Evolutionary conservation across 345 rosid genomes (phyloP), one percentile per base, ranked within the genome.

Genomic region (Leavenworthia alabamica): DNA sequence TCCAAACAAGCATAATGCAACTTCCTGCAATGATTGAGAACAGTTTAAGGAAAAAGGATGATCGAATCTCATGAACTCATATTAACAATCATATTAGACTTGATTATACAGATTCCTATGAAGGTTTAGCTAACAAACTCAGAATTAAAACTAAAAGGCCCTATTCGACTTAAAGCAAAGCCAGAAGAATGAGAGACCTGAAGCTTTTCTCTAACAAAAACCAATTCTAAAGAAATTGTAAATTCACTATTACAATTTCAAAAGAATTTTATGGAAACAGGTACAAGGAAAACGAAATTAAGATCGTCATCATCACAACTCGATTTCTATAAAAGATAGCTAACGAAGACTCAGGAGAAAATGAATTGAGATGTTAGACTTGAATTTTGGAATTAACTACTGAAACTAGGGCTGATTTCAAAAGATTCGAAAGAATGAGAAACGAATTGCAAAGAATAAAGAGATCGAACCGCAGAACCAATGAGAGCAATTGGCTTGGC

Each of bases 401-500:
- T 36, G 29, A 2, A 63, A 40, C 50, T 28, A 37, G 15, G 20
- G 51, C 7, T 12, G 43, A 52, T 16, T 56, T 3, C 15, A 57
- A 42, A 17, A 6, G 29, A 43, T 42, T 43, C 36, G 32, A 53
- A 35, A 64, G 26, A 32, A 64, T 32, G 17, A 43, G 33, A 4
- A 51, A 11, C 22, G 13, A 27, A 44, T 15, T 9, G 22, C 35
- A 27, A n/a, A 56, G 43, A 20, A 20, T 17, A 16, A 13, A 55
- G 6, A 66, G 28, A 31, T 46, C 8, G 51, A 17, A 91, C 99
- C 91, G 75, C 97, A 92, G 60, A 92, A 89, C 99, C 99, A 92
- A 70, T 89, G 99, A 31, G 97, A 89, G 76, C 97, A 89, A 76
- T 89, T 93, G 67, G 88, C 93, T 75, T 93, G 96, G 53, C 91